Evolutionary conservation across 805 yeast genomes (phyloP).

Genomic region (Blastobotrys chiropterorum): DNA sequence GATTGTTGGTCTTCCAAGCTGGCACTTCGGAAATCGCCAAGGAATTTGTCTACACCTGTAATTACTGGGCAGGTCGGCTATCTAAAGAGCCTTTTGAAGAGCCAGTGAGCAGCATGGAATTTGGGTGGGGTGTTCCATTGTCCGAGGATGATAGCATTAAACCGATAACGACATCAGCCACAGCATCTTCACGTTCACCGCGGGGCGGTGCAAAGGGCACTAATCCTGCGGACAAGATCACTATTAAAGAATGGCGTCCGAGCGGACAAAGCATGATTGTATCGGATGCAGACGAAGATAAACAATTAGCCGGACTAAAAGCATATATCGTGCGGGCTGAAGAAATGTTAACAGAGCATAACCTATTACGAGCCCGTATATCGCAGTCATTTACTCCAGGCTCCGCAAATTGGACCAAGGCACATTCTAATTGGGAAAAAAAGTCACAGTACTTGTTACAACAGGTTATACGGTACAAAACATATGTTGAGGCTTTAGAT

Average conservation of each 20-base stretch:
- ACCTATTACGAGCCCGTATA: conserved; percentile 34
- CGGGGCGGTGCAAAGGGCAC: not conserved
- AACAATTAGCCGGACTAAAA: conserved; percentile 38
- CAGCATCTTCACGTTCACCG: not conserved
- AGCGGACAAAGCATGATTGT: conserved; percentile 27
- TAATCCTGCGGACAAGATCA: conserved; percentile 23
- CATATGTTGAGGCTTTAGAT: conserved; percentile 23
- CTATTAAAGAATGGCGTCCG: conserved; percentile 31
- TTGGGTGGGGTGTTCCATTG: conserved; percentile 55
- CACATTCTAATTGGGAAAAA: conserved; percentile 30
- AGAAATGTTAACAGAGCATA: conserved; percentile 39
- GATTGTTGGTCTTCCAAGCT: conserved; percentile 53
- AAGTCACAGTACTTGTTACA: conserved; percentile 28
- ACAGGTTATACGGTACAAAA: conserved; percentile 26
- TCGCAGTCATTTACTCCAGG: conserved; percentile 30
- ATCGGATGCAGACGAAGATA: conserved; percentile 26
- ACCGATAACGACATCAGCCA: not conserved
- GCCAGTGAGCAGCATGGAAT: conserved; percentile 66
- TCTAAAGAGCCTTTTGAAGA: conserved; percentile 73
- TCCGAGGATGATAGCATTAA: not conserved
- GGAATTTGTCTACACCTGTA: conserved; percentile 69
- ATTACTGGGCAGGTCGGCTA: conserved; percentile 85
- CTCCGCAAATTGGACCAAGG: conserved; percentile 22
- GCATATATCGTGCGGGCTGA: conserved; percentile 38
- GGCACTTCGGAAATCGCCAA: conserved; percentile 61